Base-by-base conservation (phyloP, 179 eudicot species). In the Silene noctiflora region DNA sequence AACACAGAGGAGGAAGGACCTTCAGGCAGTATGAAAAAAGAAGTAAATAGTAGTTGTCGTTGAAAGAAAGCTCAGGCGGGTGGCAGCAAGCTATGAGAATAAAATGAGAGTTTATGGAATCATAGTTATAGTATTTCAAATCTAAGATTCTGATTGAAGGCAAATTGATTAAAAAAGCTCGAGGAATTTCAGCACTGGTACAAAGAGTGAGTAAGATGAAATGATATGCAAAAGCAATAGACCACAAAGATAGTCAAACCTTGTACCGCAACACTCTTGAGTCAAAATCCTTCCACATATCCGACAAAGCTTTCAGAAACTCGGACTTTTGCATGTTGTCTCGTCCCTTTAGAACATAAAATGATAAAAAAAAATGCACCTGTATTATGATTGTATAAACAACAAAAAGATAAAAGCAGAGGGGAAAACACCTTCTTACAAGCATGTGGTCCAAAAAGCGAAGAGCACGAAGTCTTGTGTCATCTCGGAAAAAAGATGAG, bases 1-100 rank as follows among this genome's bases (percentile, higher is more conserved):
- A 97, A 84, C 99, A 95, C 64, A 95, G 97, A 56, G 99, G 98
- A 29, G 99, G 98, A 78, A 95, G 99, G 75, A 95, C 99, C 99
- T 95, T 84, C 80, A 85, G 22, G 53, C 27, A 84, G 24, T 76
- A 86, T 19, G 35, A 80, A 6, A 46, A 21, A 61, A 80, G 29
- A 74, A 33, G 58, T 12, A 6, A 44, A 17, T 64, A 75, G 2
- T 25, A 35, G 42, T 35, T n/a, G 51, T 51, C 20, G 64, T 35
- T 17, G 24, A 51, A 6, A 63, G 55, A 10, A 53, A 76, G 8
- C 17, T 71, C 64, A 46, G 68, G 67, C 21, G 44, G 33, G 63
- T 35, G 59, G 27, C 64, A 51, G 62, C 51, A 77, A 67, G 21
- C 51, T 56, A 44, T 51, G 42, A 48, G 51, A 10, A 61, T 35